Evolutionary conservation across 148 eudicot species (phyloP), one percentile per base, ranked within the genome.

Genomic region (Camellia lanceoleosa): DNA sequence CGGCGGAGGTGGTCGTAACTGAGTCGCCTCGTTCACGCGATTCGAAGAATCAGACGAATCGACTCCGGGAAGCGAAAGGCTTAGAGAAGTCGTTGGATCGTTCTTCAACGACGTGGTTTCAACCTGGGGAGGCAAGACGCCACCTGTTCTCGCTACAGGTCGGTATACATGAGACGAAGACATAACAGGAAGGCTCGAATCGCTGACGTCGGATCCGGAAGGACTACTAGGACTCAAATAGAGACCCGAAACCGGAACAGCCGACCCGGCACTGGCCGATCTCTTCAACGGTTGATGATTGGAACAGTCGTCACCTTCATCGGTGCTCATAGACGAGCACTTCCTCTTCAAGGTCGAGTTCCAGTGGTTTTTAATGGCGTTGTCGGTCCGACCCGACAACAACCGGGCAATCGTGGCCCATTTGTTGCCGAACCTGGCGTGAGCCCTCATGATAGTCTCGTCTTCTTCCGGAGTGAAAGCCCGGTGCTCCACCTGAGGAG

Each of bases 341-440:
- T 90, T 91, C 44, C 98, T 78, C 84, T 93, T 91, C 20, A 94
- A 79, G 0, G 98, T 92, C 0, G 94, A 90, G 87, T 94, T 94
- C 98, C 98, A 95, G 79, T 94, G 98, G 71, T 94, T 94, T 82
- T 94, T 94, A 2, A 94, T 92, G 4, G 98, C 95, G 89, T 94
- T 94, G 62, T 94, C 98, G 30, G 98, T 94, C 8, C 98, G 84
- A 0, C 98, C 98, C 19, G 82, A 79, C 0, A 95, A 77, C 12
- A 95, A 79, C 0, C 95, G 84, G 61, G 98, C 98, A 5, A 95
- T 92, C 15, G 95, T 88, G 46, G 98, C 98, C 97, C 98, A 95
- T 63, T 95, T 95, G 82, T 93, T 95, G 3, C 98, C 98, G 66
- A 95, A 87, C 77, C 88, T 46, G 4, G 92, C 90, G 38, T 95